Conservation (phyloP, 345 rosid species). For the Populus davidiana region DNA sequence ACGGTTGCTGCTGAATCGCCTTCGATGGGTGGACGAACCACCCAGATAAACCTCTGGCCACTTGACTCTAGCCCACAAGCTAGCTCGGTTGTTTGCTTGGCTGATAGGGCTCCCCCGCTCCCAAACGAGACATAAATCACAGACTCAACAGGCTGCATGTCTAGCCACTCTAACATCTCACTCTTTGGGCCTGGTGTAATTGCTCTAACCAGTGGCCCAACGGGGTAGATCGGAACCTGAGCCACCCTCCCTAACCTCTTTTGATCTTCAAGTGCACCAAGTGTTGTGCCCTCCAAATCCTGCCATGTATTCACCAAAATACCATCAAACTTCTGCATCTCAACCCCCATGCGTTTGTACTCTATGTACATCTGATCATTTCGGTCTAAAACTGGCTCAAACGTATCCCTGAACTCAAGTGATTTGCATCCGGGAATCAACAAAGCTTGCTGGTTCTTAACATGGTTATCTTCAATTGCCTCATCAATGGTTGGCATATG, state of each 20-base stretch:
- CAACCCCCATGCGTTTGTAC: constrained; percentile 21
- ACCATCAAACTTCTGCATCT: constrained; percentile 36
- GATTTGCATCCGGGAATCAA: constrained; percentile 54
- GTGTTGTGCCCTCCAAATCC: constrained; percentile 39
- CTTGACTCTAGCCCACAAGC: constrained; percentile 67
- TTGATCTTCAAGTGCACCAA: constrained; percentile 31
- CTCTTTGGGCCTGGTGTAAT: not conserved
- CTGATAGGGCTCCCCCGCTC: constrained; percentile 58
- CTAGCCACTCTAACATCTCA: constrained; percentile 42
- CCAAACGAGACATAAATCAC: constrained; percentile 69
- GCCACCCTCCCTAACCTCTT: constrained; percentile 13
- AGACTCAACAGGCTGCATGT: constrained; percentile 44
- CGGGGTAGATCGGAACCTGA: constrained; percentile 39
- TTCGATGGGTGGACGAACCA: constrained; percentile 40
- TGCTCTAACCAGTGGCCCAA: constrained; percentile 42
- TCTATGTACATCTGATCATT: not conserved
- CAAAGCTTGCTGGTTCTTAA: constrained; percentile 20
- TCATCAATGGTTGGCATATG: constrained; percentile 37
- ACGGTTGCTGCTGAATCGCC: constrained; percentile 23
- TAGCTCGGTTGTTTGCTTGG: constrained; percentile 50
- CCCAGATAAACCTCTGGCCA: constrained; percentile 60
- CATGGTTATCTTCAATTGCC: constrained; percentile 28
- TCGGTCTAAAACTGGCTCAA: not conserved
- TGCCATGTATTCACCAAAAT: constrained; percentile 58
- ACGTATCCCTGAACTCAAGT: constrained; percentile 13